Evolutionary conservation across 371 early-diverging fungal species (phyloP), one percentile per base, ranked within the genome.

Genomic region (Mucor piriformis): DNA sequence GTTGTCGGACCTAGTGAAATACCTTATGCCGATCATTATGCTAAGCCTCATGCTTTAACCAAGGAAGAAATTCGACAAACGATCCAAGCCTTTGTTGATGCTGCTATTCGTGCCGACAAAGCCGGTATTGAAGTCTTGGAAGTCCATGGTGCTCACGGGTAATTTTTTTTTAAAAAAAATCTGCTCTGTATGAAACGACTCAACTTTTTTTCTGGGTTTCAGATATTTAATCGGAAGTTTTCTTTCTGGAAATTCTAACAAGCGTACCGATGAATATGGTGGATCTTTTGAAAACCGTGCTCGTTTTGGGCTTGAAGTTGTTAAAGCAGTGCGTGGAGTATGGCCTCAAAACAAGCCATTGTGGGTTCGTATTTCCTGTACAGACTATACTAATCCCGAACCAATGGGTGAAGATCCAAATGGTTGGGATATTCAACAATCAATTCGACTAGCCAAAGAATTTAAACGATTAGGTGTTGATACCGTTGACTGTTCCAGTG

Each of bases 81-180:
- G 10, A 72, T 84, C 15, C 61, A 79, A 47, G 83, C 81, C 18
- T 97, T 91, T 77, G 89, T 64, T 0, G 81, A 83, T 10, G 89
- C 92, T 33, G 92, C 93, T 20, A 57, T 70, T 50, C 83, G 92
- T 13, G 90, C 92, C 5, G 79, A 84, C 16, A 73, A 85, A 60
- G 93, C 91, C 3, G 95, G 93, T 0, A 89, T 94, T 68, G 94
- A 97, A 51, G 86, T 86, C 2, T 62, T 95, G 23, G 95, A 97
- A 73, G 74, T 97, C 47, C 96, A 97, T 63, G 85, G 81, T 44
- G 93, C 92, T 6, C 74, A 76, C 48, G 73, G 77, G 69, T 73
- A 70, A 67, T n/a, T n/a, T n/a, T n/a, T n/a, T n/a, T n/a, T n/a
- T n/a, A 27, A 42, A 62, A 6, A 37, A 1, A 27, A 79, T 8